Evolutionary conservation across 805 yeast genomes (phyloP), one percentile per base, ranked within the genome.

Genomic region (Nakazawaea holstii): DNA sequence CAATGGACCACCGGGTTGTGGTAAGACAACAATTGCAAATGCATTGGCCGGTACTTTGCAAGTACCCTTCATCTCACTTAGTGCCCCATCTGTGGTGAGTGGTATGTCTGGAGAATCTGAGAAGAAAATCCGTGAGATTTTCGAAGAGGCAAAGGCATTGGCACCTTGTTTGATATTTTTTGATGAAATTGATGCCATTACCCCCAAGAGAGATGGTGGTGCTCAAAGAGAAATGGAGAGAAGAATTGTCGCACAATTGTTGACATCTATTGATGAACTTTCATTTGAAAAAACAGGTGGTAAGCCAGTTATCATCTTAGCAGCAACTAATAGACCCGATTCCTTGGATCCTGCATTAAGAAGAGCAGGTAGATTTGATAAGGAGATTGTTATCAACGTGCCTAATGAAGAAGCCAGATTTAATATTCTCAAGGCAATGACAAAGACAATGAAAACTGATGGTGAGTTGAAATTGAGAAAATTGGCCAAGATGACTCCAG

Each of bases 21-120:
- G 99, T 62, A 94, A 94, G 59, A 94, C 99, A 0, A 84, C 96
- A 38, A 82, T 94, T 46, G 99, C 99, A 3, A 90, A 90, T 64
- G 97, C 98, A 0, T 69, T 94, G 20, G 99, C 99, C 1, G 96
- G 96, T 28, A 96, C 92, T 59, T 73, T 94, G 30, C 86, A 89
- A 55, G 96, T 94, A 0, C 97, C 98, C 0, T 94, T 94, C 60
- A 80, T 94, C 14, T 84, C 86, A 39, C 75, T 94, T 1, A 86
- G 96, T 27, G 98, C 99, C 0, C 99, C 99, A 1, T 84, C 96
- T 2, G 88, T 94, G 8, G 98, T 94, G 0, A 87, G 96, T 52
- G 99, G 99, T 5, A 94, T 94, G 98, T 88, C 96, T n/a, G 99
- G 99, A 38, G 99, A 94, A 64, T 82, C 92, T 53, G 99, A 94